Conservation (phyloP, 2,329 filamentous ascomycete genomes). For the Calonectria pseudoreteaudii region DNA sequence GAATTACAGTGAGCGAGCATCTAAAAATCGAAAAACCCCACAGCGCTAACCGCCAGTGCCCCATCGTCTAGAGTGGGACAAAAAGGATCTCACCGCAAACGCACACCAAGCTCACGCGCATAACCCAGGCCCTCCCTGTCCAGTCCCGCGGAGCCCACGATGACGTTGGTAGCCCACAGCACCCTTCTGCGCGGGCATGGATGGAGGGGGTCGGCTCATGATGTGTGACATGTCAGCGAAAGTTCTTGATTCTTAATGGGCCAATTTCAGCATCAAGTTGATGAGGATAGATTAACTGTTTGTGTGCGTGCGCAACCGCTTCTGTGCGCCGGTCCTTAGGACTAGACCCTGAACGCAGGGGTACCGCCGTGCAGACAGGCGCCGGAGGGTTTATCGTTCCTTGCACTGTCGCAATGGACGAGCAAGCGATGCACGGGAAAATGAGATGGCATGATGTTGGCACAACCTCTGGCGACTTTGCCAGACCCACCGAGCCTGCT, state of each 20-base stretch:
- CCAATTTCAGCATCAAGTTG: conserved; percentile 2
- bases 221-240: neutral
- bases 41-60: conserved; percentile 36
- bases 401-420: conserved; percentile 18
- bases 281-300: conserved; percentile 1
- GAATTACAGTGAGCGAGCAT: conserved; percentile 25
- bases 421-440: conserved; percentile 19
- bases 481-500: conserved; percentile 20
- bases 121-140: neutral
- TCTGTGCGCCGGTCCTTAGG: conserved; percentile 21
- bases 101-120: conserved; percentile 18
- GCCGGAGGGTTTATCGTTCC: conserved; percentile 16
- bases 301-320: conserved; percentile 11
- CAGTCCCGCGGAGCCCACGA: conserved; percentile 14
- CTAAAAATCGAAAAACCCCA: conserved; percentile 17
- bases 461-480: conserved; percentile 30
- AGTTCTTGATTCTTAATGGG: conserved; percentile 7
- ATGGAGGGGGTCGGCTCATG: conserved; percentile 19
- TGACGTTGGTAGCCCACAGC: conserved; percentile 39
- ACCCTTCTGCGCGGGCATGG: conserved; percentile 22
- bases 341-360: conserved; percentile 40
- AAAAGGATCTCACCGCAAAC: conserved; percentile 35
- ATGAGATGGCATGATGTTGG: conserved; percentile 39
- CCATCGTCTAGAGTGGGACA: conserved; percentile 29
- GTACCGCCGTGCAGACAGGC: conserved; percentile 22